A percentile compares a stretch with the other conserved stretches of the same genome.
Evolutionary conservation across 129 eudicot genomes (phyloP).

Genomic region (Centella asiatica): DNA sequence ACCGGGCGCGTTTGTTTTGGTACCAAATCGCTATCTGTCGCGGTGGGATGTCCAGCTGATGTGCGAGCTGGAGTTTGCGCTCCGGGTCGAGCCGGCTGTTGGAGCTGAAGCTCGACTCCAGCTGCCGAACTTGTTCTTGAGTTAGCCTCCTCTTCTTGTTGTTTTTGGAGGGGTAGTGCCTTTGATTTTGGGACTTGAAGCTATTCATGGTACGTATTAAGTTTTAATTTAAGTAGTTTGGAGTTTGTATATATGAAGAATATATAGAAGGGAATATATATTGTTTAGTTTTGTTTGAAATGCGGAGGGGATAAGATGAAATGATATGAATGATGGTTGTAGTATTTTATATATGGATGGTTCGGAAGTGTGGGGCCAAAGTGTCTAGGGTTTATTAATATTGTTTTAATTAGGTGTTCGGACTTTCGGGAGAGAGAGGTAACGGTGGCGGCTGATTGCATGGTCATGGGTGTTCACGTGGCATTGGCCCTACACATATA

Average conservation of each 20-base stretch:
- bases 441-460: conserved; percentile 17
- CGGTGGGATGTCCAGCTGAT: conserved; percentile 53
- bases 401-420: not conserved
- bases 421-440: conserved; percentile 6
- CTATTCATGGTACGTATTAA: conserved; percentile 26
- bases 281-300: too few relatives aligned
- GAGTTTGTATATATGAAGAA: too few relatives aligned
- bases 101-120: conserved; percentile 56
- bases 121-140: conserved; percentile 57
- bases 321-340: conserved; percentile 7
- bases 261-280: too few relatives aligned
- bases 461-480: too few relatives aligned
- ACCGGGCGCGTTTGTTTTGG: conserved; percentile 78
- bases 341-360: conserved; percentile 23
- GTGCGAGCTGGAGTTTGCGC: conserved; percentile 52
- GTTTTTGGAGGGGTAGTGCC: conserved; percentile 20
- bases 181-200: conserved; percentile 26
- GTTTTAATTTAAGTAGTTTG: too few relatives aligned
- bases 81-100: conserved; percentile 65
- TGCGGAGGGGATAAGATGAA: conserved; percentile 24
- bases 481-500: too few relatives aligned
- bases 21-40: conserved; percentile 84
- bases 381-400: conserved; percentile 16
- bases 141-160: conserved; percentile 56
- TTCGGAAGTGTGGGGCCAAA: conserved; percentile 8